Evolutionary conservation across 768 basidiomycete genomes (phyloP).

Genomic region (Mycena crocata): DNA sequence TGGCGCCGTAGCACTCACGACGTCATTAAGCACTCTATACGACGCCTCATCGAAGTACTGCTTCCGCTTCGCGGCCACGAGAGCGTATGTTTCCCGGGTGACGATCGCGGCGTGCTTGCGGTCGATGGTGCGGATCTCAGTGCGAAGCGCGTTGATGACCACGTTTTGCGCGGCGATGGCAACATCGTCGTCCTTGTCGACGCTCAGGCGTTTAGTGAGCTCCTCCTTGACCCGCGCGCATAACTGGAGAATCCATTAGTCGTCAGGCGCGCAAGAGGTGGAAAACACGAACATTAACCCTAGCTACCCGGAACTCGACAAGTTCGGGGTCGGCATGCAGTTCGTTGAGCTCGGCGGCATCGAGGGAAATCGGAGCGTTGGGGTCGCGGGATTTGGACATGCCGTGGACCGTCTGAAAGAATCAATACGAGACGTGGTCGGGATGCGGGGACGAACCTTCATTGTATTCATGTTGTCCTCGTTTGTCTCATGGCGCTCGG

Average conservation of each 20-base stretch:
- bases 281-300: conserved; percentile 5
- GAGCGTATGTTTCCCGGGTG: neutral
- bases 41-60: neutral
- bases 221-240: neutral
- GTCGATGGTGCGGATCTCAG: neutral
- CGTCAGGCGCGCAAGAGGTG: neutral
- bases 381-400: conserved; percentile 11
- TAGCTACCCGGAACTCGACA: neutral
- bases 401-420: neutral
- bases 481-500: neutral
- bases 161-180: neutral
- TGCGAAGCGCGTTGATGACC: neutral
- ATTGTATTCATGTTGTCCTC: neutral
- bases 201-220: neutral
- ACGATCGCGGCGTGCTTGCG: neutral
- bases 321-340: neutral
- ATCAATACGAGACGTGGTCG: no score
- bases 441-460: neutral
- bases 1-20: no score
- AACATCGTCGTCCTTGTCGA: neutral
- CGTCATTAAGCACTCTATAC: no score
- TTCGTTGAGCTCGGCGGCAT: neutral
- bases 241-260: neutral
- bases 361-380: neutral
- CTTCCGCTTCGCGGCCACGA: neutral